Conservation (phyloP, 2,329 filamentous ascomycete species). For the Alternaria arborescens region DNA sequence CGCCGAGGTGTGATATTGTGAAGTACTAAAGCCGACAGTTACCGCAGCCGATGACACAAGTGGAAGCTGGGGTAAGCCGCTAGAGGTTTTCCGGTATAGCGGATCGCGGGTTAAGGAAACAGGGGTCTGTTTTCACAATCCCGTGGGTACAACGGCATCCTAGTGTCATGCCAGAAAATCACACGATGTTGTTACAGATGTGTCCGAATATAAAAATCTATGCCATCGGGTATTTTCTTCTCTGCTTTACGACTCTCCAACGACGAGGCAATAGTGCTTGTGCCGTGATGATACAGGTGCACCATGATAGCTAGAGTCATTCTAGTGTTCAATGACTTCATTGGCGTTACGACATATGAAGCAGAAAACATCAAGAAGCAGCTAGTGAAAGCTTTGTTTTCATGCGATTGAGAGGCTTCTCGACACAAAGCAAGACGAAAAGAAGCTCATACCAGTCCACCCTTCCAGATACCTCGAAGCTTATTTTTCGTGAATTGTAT, state of each 20-base stretch:
- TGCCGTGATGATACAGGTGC: background rate
- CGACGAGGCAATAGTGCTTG: background rate
- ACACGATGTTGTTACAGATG: background rate
- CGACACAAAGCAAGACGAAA: too few relatives aligned
- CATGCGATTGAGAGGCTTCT: background rate
- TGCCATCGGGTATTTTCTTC: background rate
- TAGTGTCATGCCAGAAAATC: background rate
- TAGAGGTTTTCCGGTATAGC: conserved; percentile 13
- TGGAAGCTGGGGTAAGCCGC: conserved; percentile 28
- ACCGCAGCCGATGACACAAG: conserved; percentile 24
- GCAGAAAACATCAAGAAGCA: background rate
- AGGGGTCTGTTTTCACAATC: background rate
- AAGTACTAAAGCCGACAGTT: conserved; percentile 29
- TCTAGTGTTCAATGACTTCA: too few relatives aligned
- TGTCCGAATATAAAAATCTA: background rate
- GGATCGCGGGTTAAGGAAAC: conserved; percentile 31
- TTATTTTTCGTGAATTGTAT: too few relatives aligned
- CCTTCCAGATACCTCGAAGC: too few relatives aligned
- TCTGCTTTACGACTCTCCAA: background rate
- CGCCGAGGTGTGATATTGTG: conserved; percentile 26
- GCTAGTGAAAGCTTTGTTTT: background rate
- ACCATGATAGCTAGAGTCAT: background rate
- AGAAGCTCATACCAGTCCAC: background rate
- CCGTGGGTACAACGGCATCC: background rate
- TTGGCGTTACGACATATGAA: background rate